These are phyloP conservation scores for Scutellaria baicalensis DNA, from an alignment of 257 asterid species.

Conservation along the genomic window DNA sequence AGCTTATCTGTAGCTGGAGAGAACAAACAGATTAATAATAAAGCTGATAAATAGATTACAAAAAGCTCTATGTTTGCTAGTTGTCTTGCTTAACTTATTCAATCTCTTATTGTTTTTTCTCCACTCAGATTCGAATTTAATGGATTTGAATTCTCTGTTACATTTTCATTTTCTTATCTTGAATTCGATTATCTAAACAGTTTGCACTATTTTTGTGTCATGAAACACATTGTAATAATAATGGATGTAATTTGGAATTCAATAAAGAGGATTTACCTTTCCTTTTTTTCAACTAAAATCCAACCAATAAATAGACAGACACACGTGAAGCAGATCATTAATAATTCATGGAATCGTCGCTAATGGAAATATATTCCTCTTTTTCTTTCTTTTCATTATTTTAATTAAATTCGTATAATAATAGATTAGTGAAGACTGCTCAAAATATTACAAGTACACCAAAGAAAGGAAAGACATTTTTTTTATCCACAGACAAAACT, in stretches of 20 bases:
- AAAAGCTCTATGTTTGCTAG: constrained; percentile 8
- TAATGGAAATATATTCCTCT: constrained; percentile 9
- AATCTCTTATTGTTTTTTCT: background rate
- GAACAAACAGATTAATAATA: constrained; percentile 18
- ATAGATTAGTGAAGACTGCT: background rate
- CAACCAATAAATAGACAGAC: constrained; percentile 25
- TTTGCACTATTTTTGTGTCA: no score
- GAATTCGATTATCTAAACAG: no score
- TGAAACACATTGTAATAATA: no score
- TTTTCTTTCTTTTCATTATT: background rate
- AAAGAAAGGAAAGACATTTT: background rate
- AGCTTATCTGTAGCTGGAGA: constrained; percentile 23
- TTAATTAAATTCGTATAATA: background rate
- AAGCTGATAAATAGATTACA: constrained; percentile 16
- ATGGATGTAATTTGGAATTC: background rate
- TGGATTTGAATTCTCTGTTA: background rate
- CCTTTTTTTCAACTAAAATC: constrained; percentile 12
- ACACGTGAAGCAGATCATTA: constrained; percentile 24
- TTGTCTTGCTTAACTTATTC: constrained; percentile 19
- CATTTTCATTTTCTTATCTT: no score
- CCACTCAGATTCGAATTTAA: background rate
- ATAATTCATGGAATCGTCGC: background rate
- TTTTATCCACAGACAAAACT: no score
- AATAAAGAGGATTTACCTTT: background rate
- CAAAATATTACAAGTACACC: background rate